These are phyloP conservation scores for Sporothrix humicola DNA, from an alignment of 2,329 filamentous ascomycete genomes.

Conservation along the genomic window DNA sequence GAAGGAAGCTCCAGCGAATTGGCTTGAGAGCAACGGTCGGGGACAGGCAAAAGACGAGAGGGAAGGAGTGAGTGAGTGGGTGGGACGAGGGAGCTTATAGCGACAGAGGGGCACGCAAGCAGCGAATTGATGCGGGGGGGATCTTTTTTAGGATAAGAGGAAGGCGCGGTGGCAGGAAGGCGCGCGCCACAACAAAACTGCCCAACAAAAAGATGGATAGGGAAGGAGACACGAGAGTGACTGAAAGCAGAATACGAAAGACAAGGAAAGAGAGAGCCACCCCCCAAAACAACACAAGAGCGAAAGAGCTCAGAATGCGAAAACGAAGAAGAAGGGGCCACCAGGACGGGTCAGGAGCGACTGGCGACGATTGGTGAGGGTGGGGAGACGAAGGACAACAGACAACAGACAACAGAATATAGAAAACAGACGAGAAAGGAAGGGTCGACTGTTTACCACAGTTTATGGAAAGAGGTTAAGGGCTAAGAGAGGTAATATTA, in stretches of 20 bases:
- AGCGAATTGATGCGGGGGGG: conserved; percentile 21
- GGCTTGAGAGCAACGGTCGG: conserved; percentile 1
- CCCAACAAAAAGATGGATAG: background rate
- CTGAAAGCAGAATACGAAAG: background rate
- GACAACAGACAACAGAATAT: background rate
- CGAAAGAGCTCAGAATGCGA: background rate
- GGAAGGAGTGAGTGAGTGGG: background rate
- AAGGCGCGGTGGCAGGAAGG: conserved; percentile 3
- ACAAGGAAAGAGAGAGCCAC: background rate
- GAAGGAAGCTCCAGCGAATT: conserved; percentile 25
- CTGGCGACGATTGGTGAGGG: background rate
- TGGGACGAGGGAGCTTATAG: conserved; percentile 13
- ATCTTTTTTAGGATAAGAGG: conserved; percentile 2
- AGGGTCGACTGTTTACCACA: conserved; percentile 10
- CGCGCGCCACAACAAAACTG: conserved; percentile 14
- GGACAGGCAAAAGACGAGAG: no score
- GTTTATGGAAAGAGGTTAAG: background rate
- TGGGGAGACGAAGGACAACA: background rate
- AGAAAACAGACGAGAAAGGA: background rate
- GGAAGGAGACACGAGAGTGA: background rate
- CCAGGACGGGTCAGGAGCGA: conserved; percentile 17
- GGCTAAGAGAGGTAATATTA: background rate
- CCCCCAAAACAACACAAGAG: background rate
- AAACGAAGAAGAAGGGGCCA: background rate
- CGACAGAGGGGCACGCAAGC: conserved; percentile 26